Conservation (phyloP, 495 filamentous ascomycete species). For the Staphylotrichum tortipilum region DNA sequence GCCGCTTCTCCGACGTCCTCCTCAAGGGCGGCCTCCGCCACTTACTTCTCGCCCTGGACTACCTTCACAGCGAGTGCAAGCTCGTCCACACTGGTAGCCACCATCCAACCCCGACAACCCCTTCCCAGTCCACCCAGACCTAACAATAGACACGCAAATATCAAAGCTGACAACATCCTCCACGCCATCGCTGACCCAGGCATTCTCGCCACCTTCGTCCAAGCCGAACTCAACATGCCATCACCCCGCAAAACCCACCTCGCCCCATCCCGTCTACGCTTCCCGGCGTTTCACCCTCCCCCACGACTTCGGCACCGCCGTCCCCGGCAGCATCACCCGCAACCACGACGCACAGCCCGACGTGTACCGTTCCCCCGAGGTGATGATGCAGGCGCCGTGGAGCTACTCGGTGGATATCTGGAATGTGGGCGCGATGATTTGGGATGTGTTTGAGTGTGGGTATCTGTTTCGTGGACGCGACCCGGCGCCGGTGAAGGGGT, state of each 20-base stretch:
- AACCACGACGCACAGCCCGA: conserved; percentile 25
- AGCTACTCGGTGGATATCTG: conserved; percentile 42
- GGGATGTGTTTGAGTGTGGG: conserved; percentile 42
- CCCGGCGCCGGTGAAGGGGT: conserved; percentile 29
- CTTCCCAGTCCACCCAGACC: conserved; percentile 18
- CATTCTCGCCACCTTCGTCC: conserved; percentile 20
- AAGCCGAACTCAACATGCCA: conserved; percentile 21
- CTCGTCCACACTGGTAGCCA: conserved; percentile 41
- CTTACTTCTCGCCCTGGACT: conserved; percentile 35
- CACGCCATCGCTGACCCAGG: conserved; percentile 14
- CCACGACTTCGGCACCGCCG: conserved; percentile 39
- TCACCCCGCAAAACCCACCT: conserved; percentile 26
- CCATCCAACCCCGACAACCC: too few species aligned
- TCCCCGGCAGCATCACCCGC: conserved; percentile 18
- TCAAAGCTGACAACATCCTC: conserved; percentile 31
- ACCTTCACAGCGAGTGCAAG: conserved; percentile 32
- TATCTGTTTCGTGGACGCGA: conserved; percentile 39
- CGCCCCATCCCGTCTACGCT: conserved; percentile 25
- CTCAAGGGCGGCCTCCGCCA: conserved; percentile 26
- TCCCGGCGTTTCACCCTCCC: conserved; percentile 19
- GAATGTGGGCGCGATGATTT: conserved; percentile 43
- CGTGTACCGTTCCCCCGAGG: conserved; percentile 42
- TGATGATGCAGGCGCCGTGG: conserved; percentile 39
- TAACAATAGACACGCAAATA: conserved; percentile 12
- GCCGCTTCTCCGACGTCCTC: conserved; percentile 21